Evolutionary conservation across 108 stramenopile genomes (phyloP), one percentile per base, ranked within the genome.

Genomic region (Skeletonema tropicum): DNA sequence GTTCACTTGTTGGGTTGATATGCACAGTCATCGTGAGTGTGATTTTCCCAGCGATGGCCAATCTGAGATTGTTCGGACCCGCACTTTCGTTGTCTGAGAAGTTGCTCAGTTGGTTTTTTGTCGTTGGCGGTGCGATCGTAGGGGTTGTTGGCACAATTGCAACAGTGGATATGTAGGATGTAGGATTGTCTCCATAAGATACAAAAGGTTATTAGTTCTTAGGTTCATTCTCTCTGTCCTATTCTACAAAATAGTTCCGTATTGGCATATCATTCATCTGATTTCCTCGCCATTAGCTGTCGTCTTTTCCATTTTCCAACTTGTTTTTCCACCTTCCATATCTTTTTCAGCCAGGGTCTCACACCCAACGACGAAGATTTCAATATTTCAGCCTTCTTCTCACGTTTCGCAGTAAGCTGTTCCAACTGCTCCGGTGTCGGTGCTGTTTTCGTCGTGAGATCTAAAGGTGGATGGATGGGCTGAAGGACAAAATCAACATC

Each of bases 21-120:
- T 94, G 93, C 48, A 90, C 90, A 35, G 90, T 94, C 88, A 74
- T 71, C 49, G 89, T 94, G 6, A 85, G 83, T 36, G 83, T 91
- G 6, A 93, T 93, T 42, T 90, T 90, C 60, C 92, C 92, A 21
- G 88, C 92, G 33, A 66, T 79, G 42, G 89, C 89, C 38, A 88
- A 93, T 71, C 63, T 93, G 57, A 83, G 84, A 42, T 46, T 93
- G 46, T 90, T 93, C 81, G 87, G 88, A 6, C 52, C 73, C 10
- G 71, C 76, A 49, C 67, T 92, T 41, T 71, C 86, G 7, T 48
- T 77, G 32, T 64, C 55, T 33, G 92, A 92, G 2, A 75, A 79
- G 38, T 32, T 41, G 23, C 21, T 81, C n/a, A 76, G 73, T 58
- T 60, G 76, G 68, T 0, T 70, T 2, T 38, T 85, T 8, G 61